Percentiles rank a stretch among this genome's conserved stretches.
Conservation (phyloP, 2,329 filamentous ascomycete species). For the Aphanocladium album region DNA sequence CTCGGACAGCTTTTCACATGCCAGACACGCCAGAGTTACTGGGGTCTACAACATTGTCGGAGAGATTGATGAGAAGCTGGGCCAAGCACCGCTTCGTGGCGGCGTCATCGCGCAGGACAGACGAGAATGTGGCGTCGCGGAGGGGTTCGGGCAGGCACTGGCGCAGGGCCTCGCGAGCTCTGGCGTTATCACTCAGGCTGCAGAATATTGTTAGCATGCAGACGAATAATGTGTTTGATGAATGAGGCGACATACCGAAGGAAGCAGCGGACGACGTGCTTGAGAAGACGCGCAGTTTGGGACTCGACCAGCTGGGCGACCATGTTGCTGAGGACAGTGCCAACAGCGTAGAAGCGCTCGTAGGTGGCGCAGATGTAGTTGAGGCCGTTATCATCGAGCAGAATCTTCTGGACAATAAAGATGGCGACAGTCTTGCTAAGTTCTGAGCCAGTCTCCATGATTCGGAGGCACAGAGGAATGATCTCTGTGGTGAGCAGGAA, state of each 20-base stretch:
- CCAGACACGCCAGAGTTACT: slow-evolving; percentile 29
- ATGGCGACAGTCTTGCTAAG: slow-evolving; percentile 98
- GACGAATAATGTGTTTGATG: not conserved
- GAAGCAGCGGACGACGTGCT: slow-evolving; percentile 97
- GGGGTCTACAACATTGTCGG: slow-evolving; percentile 69
- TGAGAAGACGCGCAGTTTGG: slow-evolving; percentile 89
- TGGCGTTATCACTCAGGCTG: slow-evolving; percentile 91
- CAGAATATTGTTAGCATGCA: slow-evolving; percentile 15
- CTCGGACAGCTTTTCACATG: slow-evolving; percentile 23
- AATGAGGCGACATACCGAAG: slow-evolving; percentile 61
- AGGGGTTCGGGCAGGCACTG: slow-evolving; percentile 98
- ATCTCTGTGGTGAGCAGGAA: slow-evolving; percentile 98
- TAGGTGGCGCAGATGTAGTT: slow-evolving; percentile 99
- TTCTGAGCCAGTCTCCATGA: slow-evolving; percentile 99
- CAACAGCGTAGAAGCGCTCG: slow-evolving; percentile 96
- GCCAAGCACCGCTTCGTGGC: slow-evolving; percentile 96
- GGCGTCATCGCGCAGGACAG: slow-evolving; percentile 91
- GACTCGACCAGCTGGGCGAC: slow-evolving; percentile 96
- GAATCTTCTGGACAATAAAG: slow-evolving; percentile 98
- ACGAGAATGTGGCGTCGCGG: slow-evolving; percentile 95
- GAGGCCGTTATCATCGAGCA: slow-evolving; percentile 91
- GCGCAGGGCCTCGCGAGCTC: slow-evolving; percentile 86
- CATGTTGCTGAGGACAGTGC: slow-evolving; percentile 97
- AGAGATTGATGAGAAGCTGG: slow-evolving; percentile 95
- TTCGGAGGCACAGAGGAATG: slow-evolving; percentile 91